Conservation (phyloP, 495 filamentous ascomycete genomes). For the Viridothelium virens region DNA sequence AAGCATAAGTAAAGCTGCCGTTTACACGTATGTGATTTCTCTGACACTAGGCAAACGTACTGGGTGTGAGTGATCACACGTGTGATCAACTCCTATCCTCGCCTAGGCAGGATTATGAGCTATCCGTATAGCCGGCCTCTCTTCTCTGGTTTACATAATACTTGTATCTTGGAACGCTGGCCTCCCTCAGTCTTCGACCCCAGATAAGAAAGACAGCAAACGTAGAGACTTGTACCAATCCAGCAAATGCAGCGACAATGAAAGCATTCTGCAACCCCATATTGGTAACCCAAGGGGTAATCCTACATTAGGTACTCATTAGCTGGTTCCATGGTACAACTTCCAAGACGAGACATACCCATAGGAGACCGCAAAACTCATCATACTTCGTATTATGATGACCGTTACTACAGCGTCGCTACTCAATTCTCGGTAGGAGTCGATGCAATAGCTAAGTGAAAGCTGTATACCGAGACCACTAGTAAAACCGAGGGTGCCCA, state of each 20-base stretch:
- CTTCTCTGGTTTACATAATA: no score
- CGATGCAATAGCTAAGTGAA: slow-evolving; percentile 55
- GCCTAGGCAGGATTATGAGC: no score
- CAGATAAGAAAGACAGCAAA: no score
- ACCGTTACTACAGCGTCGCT: slow-evolving; percentile 57
- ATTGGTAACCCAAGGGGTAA: slow-evolving; percentile 55
- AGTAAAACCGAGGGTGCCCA: slow-evolving; percentile 50
- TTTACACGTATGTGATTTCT: no score
- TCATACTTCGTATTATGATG: slow-evolving; percentile 60
- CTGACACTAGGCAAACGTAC: no score
- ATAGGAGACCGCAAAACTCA: slow-evolving; percentile 54
- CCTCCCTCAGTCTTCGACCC: no score
- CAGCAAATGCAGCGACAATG: slow-evolving; percentile 53
- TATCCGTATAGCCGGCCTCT: no score
- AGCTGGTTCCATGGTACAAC: no score
- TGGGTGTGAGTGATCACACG: no score
- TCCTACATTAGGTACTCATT: slow-evolving; percentile 25
- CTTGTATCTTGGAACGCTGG: no score
- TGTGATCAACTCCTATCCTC: no score
- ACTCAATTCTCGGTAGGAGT: slow-evolving; percentile 55
- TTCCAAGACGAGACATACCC: slow-evolving; percentile 14
- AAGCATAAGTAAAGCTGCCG: no score
- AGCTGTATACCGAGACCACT: slow-evolving; percentile 53
- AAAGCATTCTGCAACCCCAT: slow-evolving; percentile 59
- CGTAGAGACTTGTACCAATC: slow-evolving; percentile 31